A percentile compares a stretch with the other conserved stretches of the same genome.
Evolutionary conservation across 192 early-diverging fungal genomes (phyloP).

Genomic region (Allomyces arbusculus): DNA sequence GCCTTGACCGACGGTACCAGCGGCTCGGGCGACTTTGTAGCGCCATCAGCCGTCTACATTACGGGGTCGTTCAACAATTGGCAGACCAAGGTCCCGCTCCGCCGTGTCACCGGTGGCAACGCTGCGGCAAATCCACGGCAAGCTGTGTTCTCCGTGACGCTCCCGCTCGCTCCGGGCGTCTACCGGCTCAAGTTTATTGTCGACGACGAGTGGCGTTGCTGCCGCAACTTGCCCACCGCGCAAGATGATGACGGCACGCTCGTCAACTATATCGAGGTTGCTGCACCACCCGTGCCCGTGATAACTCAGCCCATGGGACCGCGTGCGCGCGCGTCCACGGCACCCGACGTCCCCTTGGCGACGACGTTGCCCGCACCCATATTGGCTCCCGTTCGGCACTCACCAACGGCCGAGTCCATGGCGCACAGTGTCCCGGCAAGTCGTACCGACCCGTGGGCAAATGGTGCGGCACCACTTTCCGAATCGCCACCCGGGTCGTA

Average conservation of each 20-base stretch:
- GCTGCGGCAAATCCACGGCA: conserved; percentile 16
- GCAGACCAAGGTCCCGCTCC: conserved; percentile 75
- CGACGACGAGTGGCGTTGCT: conserved; percentile 95
- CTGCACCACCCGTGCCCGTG: conserved; percentile 17
- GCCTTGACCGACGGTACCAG: too few relatives aligned
- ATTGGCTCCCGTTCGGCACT: neutral
- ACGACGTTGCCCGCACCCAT: neutral
- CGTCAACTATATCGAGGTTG: conserved; percentile 82
- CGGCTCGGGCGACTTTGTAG: neutral
- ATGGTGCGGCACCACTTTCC: neutral
- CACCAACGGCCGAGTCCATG: neutral
- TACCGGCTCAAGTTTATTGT: conserved; percentile 97
- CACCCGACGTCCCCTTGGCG: neutral
- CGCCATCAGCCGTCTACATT: conserved; percentile 41
- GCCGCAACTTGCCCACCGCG: conserved; percentile 68
- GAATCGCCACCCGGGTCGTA: neutral
- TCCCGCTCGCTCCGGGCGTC: conserved; percentile 80
- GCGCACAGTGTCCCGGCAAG: neutral
- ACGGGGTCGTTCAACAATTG: conserved; percentile 96
- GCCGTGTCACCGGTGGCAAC: conserved; percentile 16
- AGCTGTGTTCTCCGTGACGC: conserved; percentile 6
- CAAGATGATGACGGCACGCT: conserved; percentile 87
- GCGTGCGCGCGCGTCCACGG: neutral
- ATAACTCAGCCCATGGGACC: conserved; percentile 6
- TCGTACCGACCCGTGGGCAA: neutral